A percentile compares a stretch with the other conserved stretches of the same genome.
Evolutionary conservation across 2,329 filamentous ascomycete species (phyloP).

Genomic region (Alternaria sp.): DNA sequence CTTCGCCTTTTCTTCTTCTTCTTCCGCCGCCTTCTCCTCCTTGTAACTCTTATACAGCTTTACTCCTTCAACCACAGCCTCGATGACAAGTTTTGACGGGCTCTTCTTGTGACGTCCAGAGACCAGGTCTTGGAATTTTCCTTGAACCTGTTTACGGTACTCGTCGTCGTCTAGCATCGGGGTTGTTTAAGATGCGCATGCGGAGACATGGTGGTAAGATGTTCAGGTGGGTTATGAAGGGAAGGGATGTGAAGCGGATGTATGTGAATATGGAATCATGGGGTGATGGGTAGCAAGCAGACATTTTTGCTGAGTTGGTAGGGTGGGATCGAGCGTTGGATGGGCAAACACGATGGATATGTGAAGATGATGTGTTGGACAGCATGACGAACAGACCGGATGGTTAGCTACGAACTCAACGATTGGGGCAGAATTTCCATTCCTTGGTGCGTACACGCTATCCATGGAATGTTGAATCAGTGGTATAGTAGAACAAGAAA

Average conservation of each 20-base stretch:
- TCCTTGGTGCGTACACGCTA: not conserved
- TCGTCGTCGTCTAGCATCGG: conserved; percentile 20
- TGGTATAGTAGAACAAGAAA: not conserved
- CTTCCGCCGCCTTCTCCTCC: conserved; percentile 21
- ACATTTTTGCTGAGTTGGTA: not conserved
- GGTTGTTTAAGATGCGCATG: not conserved
- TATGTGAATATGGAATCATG: conserved; percentile 5
- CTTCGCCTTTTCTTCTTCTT: conserved; percentile 10
- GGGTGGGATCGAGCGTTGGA: not conserved
- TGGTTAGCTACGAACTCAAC: not conserved
- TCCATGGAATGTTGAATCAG: not conserved
- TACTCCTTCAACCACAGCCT: conserved; percentile 33
- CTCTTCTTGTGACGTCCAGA: conserved; percentile 20
- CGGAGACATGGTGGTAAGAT: not conserved
- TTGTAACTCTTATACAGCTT: conserved; percentile 29
- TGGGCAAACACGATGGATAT: conserved; percentile 4
- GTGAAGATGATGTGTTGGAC: conserved; percentile 7
- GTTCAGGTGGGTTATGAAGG: not conserved
- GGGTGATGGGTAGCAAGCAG: not conserved
- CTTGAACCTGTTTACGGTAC: conserved; percentile 28
- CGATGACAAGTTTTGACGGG: conserved; percentile 27
- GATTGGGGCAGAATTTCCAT: not conserved
- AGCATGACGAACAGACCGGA: not conserved
- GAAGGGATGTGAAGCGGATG: conserved; percentile 1
- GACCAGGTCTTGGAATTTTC: conserved; percentile 24